Percentiles rank a stretch among this genome's conserved stretches.
These are phyloP conservation scores for Mortierella hygrophila DNA, from an alignment of 192 early-diverging fungal genomes.

Conservation along the genomic window DNA sequence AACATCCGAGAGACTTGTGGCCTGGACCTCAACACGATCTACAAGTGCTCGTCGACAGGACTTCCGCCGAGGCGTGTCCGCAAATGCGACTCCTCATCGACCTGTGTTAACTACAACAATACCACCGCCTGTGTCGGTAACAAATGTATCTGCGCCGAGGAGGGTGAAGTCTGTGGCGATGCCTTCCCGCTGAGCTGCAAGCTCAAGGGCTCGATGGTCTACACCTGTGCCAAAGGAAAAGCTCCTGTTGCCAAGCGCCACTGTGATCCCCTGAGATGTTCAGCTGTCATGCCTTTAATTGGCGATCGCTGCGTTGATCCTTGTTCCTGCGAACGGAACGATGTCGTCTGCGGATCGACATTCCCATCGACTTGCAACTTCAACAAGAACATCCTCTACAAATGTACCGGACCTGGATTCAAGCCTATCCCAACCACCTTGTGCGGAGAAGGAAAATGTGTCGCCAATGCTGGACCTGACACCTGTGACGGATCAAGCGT, in stretches of 20 bases:
- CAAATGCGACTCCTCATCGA: not conserved
- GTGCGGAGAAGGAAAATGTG: not conserved
- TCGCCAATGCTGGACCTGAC: slow-evolving; percentile 5
- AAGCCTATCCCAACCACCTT: not conserved
- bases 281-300: not conserved
- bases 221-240: not conserved
- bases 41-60: not conserved
- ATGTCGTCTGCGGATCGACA: slow-evolving; percentile 9
- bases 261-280: not conserved
- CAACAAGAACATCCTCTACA: slow-evolving; percentile 3
- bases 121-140: not conserved
- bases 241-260: not conserved
- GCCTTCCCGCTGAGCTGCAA: not conserved
- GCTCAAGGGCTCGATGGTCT: not conserved
- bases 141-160: not conserved
- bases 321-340: not conserved
- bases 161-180: slow-evolving; percentile 7
- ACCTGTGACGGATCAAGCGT: not conserved
- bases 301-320: slow-evolving; percentile 5
- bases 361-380: not conserved
- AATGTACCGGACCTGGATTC: not conserved
- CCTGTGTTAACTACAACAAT: not conserved
- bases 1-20: not conserved
- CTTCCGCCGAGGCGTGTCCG: not conserved
- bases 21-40: not conserved